Evolutionary conservation across 257 asterid genomes (phyloP).

Genomic region (Nicotiana otophora): DNA sequence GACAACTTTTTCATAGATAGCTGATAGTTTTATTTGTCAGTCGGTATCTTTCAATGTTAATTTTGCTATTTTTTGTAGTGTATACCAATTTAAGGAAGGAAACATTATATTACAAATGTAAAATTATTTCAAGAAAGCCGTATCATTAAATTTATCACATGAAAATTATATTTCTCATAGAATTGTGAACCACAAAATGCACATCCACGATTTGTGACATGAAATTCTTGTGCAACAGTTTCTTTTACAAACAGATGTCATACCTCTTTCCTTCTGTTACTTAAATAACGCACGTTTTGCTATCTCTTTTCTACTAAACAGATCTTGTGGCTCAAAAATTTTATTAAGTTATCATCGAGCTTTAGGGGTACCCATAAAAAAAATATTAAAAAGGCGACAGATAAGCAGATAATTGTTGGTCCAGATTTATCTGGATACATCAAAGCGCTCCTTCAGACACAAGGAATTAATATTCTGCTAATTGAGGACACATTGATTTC

Average conservation of each 20-base stretch:
- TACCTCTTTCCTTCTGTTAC: neutral
- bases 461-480: neutral
- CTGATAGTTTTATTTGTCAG: too few relatives aligned
- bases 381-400: neutral
- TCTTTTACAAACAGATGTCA: neutral
- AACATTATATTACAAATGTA: neutral
- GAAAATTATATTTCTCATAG: neutral
- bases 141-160: neutral
- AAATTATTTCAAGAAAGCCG: neutral
- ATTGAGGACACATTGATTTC: neutral
- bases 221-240: slow-evolving; percentile 7
- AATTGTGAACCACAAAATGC: neutral
- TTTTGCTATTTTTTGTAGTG: too few relatives aligned
- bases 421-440: neutral
- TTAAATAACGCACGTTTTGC: neutral
- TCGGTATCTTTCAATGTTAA: too few relatives aligned
- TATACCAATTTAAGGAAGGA: too few relatives aligned
- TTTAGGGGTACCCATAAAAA: neutral
- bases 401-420: neutral
- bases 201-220: slow-evolving; percentile 5
- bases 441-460: neutral
- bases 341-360: neutral
- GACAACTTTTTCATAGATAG: too few relatives aligned
- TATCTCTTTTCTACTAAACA: neutral
- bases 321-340: neutral